Evolutionary conservation across 495 filamentous ascomycete genomes (phyloP).

Genomic region (Penicillium tannophilum): DNA sequence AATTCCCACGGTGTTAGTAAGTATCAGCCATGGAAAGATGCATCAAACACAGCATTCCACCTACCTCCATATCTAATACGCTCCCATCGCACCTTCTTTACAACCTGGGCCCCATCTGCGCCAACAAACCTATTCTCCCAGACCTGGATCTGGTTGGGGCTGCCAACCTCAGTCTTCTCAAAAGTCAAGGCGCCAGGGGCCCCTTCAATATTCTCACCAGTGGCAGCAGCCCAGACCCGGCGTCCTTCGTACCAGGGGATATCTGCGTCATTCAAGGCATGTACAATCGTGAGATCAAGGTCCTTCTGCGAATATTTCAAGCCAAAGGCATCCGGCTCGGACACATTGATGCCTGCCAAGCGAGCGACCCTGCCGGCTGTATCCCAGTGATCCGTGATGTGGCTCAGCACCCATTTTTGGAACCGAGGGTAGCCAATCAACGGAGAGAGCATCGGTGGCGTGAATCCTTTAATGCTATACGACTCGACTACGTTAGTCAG

Average conservation of each 20-base stretch:
- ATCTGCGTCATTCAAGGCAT: constrained; percentile 73
- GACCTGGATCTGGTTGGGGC: constrained; percentile 37
- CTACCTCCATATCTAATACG: constrained; percentile 51
- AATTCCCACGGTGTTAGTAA: background rate
- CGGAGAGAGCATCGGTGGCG: constrained; percentile 82
- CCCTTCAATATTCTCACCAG: constrained; percentile 47
- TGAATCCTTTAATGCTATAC: constrained; percentile 70
- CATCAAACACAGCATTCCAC: constrained; percentile 16
- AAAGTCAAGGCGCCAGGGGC: constrained; percentile 53
- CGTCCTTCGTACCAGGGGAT: constrained; percentile 64
- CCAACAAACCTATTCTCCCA: constrained; percentile 38
- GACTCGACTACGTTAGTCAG: constrained; percentile 70
- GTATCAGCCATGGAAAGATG: constrained; percentile 2
- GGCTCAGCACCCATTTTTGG: constrained; percentile 46
- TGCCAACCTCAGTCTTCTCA: constrained; percentile 31
- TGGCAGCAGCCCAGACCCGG: constrained; percentile 54
- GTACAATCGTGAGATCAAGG: constrained; percentile 70
- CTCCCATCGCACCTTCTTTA: constrained; percentile 53
- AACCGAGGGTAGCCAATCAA: constrained; percentile 59
- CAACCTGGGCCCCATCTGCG: constrained; percentile 32
- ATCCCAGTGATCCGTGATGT: constrained; percentile 59
- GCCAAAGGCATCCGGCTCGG: constrained; percentile 22
- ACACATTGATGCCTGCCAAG: constrained; percentile 35
- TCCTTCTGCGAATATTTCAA: constrained; percentile 46
- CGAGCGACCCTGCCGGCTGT: constrained; percentile 52